phyloP scores from a whole-genome alignment of 164 flowering plant species.

The Amborella trichopoda region DNA sequence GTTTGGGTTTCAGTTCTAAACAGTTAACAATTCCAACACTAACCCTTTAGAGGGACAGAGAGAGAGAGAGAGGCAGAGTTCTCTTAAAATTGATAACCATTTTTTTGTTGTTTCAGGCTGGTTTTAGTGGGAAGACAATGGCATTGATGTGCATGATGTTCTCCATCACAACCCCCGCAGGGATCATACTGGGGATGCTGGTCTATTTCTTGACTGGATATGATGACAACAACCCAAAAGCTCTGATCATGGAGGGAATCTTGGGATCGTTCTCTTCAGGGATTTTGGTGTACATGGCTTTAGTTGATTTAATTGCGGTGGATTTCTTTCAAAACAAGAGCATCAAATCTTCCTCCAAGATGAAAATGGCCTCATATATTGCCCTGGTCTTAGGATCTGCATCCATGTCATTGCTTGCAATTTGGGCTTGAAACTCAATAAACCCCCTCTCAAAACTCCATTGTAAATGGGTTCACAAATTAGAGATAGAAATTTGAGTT shows the following conservation, averaged over 20 bases:
- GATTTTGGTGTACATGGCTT: constrained; percentile 66
- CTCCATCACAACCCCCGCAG: constrained; percentile 63
- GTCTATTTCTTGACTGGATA: constrained; percentile 47
- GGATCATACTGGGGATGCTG: constrained; percentile 56
- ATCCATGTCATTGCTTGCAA: constrained; percentile 63
- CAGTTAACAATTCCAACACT: neutral
- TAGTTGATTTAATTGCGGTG: constrained; percentile 55
- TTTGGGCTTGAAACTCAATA: constrained; percentile 27
- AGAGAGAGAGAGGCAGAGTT: neutral
- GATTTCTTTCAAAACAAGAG: constrained; percentile 72
- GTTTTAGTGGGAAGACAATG: constrained; percentile 43
- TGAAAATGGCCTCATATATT: constrained; percentile 39
- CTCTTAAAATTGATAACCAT: neutral
- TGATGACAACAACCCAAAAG: constrained; percentile 46
- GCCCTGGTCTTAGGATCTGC: constrained; percentile 57
- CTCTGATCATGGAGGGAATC: constrained; percentile 55
- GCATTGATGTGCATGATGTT: constrained; percentile 70
- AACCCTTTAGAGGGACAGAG: neutral
- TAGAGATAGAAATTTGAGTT: too few species aligned
- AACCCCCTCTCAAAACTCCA: too few species aligned
- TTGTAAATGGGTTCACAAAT: too few species aligned
- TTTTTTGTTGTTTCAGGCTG: constrained; percentile 33
- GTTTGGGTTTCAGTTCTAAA: too few species aligned
- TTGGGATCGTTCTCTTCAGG: constrained; percentile 60
- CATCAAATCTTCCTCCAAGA: constrained; percentile 28